Evolutionary conservation across 2,329 filamentous ascomycete genomes (phyloP), one percentile per base, ranked within the genome.

Genomic region (Fulvia fulva): DNA sequence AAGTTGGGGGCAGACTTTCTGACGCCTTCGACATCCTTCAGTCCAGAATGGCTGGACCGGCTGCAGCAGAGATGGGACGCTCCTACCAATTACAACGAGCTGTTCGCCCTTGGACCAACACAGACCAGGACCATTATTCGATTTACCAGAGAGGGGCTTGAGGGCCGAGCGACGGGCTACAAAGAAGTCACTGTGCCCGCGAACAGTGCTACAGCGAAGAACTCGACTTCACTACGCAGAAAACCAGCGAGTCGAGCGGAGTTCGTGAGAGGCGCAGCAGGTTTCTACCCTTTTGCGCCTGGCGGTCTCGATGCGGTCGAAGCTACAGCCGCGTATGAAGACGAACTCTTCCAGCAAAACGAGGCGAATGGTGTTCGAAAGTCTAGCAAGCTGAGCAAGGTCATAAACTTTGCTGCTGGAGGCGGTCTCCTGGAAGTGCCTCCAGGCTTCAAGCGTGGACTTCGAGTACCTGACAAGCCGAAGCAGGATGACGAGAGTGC

Each of bases 41-140:
- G 87, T 32, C 79, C 84, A 4, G 86, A 88, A 69, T 97, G 94
- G 91, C 83, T 99, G 59, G 91, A 96, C 73, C 83, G 84, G 56
- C 77, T 97, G 45, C 94, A 99, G 75, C 90, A 93, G 81, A 79
- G 86, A 72, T 99, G 93, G 94, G 90, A 96, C 63, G 82, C 86
- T 57, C 84, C 90, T 3, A 83, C 86, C 37, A 88, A 96, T 68
- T 89, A 92, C 71, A 83, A 86, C n/a, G 86, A 91, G 57, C 82
- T 97, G 19, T 96, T 96, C 75, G 85, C 87, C 63, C 82, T 97
- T 55, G 91, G 91, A 1, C 90, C 91, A 3, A 95, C 93, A 0
- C 94, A 97, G 75, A 93, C 91, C 16, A 86, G 94, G 58, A 97
- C 92, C n/a, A 87, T 97, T 65, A 96, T 91, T 26, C 87, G 94